These are phyloP conservation scores for Echeveria elegans DNA, from an alignment of 164 flowering plant species.

Conservation along the genomic window DNA sequence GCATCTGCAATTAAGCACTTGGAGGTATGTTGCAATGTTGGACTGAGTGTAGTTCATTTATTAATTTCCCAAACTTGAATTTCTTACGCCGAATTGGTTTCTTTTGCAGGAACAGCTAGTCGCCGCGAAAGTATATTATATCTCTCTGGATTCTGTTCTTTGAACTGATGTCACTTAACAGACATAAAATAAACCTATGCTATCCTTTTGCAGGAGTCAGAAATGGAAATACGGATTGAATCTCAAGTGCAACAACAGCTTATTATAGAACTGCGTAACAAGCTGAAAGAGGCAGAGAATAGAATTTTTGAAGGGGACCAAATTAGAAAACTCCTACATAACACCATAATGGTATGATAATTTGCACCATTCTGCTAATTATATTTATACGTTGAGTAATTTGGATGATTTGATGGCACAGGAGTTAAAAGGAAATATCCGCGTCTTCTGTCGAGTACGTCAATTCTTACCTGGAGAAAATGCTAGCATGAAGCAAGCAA, in stretches of 20 bases:
- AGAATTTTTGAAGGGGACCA: constrained; percentile 78
- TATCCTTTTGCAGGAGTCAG: constrained; percentile 34
- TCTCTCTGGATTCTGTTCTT: no score
- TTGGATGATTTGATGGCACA: constrained; percentile 18
- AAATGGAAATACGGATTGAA: constrained; percentile 40
- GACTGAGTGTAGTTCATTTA: neutral
- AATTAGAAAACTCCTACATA: constrained; percentile 78
- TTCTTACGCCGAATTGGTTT: neutral
- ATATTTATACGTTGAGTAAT: neutral
- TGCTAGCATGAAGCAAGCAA: constrained; percentile 35
- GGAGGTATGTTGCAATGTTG: neutral
- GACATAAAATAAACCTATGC: neutral
- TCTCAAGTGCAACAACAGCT: constrained; percentile 50
- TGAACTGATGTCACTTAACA: neutral
- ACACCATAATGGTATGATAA: constrained; percentile 67
- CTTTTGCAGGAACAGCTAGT: constrained; percentile 40
- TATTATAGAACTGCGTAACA: constrained; percentile 41
- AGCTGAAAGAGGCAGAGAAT: constrained; percentile 59
- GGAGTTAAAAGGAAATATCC: constrained; percentile 97
- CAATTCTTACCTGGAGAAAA: constrained; percentile 74
- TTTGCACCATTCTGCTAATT: neutral
- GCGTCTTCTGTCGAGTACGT: constrained; percentile 93
- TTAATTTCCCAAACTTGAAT: neutral
- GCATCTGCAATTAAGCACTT: neutral
- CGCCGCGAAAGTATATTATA: constrained; percentile 48